Percentiles rank a stretch among this genome's conserved stretches.
These are phyloP conservation scores for Fusarium devonianum DNA, from an alignment of 2,329 filamentous ascomycete genomes.

Conservation along the genomic window DNA sequence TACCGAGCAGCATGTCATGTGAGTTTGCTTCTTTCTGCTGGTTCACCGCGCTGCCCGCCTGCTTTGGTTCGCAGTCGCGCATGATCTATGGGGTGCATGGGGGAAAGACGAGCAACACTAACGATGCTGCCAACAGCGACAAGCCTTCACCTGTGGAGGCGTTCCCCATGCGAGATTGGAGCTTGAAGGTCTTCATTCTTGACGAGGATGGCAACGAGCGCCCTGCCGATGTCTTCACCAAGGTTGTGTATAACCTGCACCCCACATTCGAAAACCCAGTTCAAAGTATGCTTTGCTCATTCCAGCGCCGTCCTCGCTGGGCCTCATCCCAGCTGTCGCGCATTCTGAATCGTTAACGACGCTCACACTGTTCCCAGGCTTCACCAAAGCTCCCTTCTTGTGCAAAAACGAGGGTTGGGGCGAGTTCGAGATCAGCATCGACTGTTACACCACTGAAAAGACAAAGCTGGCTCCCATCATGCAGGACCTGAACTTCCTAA, in stretches of 20 bases:
- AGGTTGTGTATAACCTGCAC: slow-evolving; percentile 91
- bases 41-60: neutral
- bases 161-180: slow-evolving; percentile 94
- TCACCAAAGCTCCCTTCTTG: slow-evolving; percentile 84
- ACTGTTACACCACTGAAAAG: slow-evolving; percentile 84
- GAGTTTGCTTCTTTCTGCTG: slow-evolving; percentile 51
- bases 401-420: slow-evolving; percentile 97
- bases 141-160: slow-evolving; percentile 84
- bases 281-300: slow-evolving; percentile 74
- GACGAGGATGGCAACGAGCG: slow-evolving; percentile 87
- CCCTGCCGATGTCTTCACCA: slow-evolving; percentile 85
- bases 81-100: neutral
- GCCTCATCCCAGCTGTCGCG: neutral
- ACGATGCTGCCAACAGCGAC: slow-evolving; percentile 51
- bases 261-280: slow-evolving; percentile 88
- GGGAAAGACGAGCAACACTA: slow-evolving; percentile 5
- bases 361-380: slow-evolving; percentile 57
- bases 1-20: slow-evolving; percentile 90
- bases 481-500: slow-evolving; percentile 93
- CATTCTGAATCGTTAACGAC: slow-evolving; percentile 22
- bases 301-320: neutral
- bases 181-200: slow-evolving; percentile 81
- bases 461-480: slow-evolving; percentile 75
- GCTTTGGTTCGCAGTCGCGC: neutral
- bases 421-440: slow-evolving; percentile 94